These are phyloP conservation scores for Calonectria henricotiae DNA, from an alignment of 2,329 filamentous ascomycete species.

Conservation along the genomic window DNA sequence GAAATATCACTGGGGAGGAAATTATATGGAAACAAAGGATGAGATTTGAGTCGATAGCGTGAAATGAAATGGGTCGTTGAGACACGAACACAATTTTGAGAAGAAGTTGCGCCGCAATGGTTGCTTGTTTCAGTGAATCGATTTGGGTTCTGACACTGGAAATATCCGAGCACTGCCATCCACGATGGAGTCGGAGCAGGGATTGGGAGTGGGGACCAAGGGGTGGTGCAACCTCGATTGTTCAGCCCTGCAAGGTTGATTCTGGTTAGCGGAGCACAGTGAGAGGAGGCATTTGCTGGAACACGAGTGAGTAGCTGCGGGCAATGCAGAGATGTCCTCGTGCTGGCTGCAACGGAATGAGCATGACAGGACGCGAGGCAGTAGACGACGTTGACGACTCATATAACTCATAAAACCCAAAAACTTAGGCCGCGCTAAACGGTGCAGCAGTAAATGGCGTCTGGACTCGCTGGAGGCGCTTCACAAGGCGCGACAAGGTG, in stretches of 20 bases:
- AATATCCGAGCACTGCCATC: slow-evolving; percentile 15
- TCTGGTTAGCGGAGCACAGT: neutral
- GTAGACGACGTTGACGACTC: neutral
- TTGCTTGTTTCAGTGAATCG: slow-evolving; percentile 16
- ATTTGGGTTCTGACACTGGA: slow-evolving; percentile 4
- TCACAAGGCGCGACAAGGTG: slow-evolving; percentile 12
- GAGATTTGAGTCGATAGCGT: neutral
- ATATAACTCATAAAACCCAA: no score
- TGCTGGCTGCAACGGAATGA: neutral
- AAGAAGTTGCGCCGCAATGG: slow-evolving; percentile 11
- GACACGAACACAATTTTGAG: slow-evolving; percentile 3
- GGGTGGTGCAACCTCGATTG: slow-evolving; percentile 28
- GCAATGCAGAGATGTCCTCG: neutral
- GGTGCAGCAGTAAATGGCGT: neutral
- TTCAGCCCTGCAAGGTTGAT: slow-evolving; percentile 35
- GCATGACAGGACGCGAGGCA: neutral
- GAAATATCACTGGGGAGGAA: neutral
- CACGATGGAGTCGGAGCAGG: slow-evolving; percentile 16
- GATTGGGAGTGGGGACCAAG: slow-evolving; percentile 6
- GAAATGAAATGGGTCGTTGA: slow-evolving; percentile 9
- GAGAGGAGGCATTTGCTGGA: slow-evolving; percentile 11
- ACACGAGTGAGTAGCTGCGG: neutral
- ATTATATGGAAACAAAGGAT: neutral
- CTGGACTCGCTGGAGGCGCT: slow-evolving; percentile 16
- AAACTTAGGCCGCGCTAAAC: slow-evolving; percentile 9